Percentiles rank a stretch among this genome's conserved stretches.
These are phyloP conservation scores for Comarum palustre DNA, from an alignment of 306 rosid genomes.

Conservation along the genomic window DNA sequence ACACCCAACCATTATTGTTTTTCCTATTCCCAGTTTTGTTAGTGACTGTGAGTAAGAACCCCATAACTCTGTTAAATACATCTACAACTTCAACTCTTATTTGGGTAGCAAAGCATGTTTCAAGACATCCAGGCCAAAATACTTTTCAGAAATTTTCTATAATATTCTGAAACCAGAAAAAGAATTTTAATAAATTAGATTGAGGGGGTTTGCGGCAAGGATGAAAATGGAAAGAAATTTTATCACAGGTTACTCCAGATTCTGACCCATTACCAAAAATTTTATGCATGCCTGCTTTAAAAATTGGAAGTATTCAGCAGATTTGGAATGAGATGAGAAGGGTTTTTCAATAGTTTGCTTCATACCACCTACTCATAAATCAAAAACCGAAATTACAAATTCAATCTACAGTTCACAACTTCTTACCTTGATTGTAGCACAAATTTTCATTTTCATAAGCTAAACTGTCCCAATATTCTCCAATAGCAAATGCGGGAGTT, in stretches of 20 bases:
- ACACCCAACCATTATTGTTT: neutral
- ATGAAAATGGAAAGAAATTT: neutral
- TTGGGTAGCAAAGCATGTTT: constrained; percentile 3
- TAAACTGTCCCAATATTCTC: constrained; percentile 85
- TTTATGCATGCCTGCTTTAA: neutral
- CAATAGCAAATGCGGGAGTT: constrained; percentile 63
- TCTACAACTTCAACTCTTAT: constrained; percentile 1
- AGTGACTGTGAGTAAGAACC: neutral
- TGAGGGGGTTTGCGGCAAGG: neutral
- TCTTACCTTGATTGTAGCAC: constrained; percentile 71
- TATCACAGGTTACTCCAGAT: neutral
- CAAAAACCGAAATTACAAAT: constrained; percentile 1
- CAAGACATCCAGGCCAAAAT: neutral
- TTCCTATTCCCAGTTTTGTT: neutral
- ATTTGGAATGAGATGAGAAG: neutral
- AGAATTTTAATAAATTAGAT: neutral
- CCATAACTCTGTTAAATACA: neutral
- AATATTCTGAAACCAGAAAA: neutral
- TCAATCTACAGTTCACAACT: constrained; percentile 14
- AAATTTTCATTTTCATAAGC: constrained; percentile 58
- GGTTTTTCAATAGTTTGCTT: constrained; percentile 10
- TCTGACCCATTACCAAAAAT: neutral
- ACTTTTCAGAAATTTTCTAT: neutral
- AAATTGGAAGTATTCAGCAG: neutral
- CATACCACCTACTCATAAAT: neutral